phyloP scores from a whole-genome alignment of 345 rosid genomes.

The Gossypium arboreum region DNA sequence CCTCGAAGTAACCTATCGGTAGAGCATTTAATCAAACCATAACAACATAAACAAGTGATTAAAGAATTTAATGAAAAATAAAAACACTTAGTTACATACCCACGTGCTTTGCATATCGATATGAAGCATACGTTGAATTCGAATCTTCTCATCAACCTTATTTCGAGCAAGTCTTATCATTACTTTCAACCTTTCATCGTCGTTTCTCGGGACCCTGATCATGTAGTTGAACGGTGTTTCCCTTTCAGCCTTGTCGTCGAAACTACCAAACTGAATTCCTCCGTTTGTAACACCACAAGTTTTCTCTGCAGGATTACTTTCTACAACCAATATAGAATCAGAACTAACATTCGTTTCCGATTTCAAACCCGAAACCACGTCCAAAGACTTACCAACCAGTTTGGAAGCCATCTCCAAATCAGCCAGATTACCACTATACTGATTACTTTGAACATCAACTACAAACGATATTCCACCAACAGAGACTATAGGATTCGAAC shows the following conservation, averaged over 20 bases:
- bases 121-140: constrained; percentile 55
- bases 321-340: not conserved
- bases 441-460: too few relatives aligned
- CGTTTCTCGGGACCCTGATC: constrained; percentile 60
- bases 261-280: constrained; percentile 15
- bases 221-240: constrained; percentile 48
- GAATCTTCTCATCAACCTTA: constrained; percentile 58
- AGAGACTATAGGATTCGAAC: too few relatives aligned
- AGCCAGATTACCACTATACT: too few relatives aligned
- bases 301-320: constrained; percentile 4
- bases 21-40: too few relatives aligned
- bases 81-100: constrained; percentile 34
- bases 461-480: too few relatives aligned
- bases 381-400: too few relatives aligned
- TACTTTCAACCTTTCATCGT: constrained; percentile 45
- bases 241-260: constrained; percentile 31
- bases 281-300: constrained; percentile 3
- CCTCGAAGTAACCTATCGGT: too few relatives aligned
- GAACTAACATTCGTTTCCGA: not conserved
- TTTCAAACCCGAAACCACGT: too few relatives aligned
- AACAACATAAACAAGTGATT: too few relatives aligned
- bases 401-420: too few relatives aligned
- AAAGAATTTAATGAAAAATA: not conserved
- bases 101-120: constrained; percentile 42
- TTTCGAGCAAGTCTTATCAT: constrained; percentile 50